phyloP scores from a whole-genome alignment of 352 stramenopile genomes.

The Globisporangium megalacanthum region DNA sequence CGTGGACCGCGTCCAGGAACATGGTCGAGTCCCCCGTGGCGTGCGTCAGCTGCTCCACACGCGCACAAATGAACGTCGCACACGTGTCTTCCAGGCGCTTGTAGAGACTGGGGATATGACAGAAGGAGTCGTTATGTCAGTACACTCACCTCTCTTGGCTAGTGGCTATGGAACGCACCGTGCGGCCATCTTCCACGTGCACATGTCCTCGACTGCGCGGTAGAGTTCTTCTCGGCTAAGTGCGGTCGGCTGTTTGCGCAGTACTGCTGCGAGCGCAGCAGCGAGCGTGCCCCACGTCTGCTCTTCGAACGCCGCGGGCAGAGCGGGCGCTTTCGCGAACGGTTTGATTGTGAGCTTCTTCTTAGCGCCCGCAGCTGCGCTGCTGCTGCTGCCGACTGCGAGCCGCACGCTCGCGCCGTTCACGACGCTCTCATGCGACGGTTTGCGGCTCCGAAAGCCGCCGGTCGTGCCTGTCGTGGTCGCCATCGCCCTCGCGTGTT shows the following conservation, averaged over 20 bases:
- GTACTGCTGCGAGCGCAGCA: constrained; percentile 54
- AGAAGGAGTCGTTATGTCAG: neutral
- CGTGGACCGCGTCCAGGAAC: constrained; percentile 76
- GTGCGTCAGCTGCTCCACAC: constrained; percentile 52
- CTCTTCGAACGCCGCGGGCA: constrained; percentile 71
- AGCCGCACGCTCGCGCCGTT: constrained; percentile 14
- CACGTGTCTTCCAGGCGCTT: constrained; percentile 66
- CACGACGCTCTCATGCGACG: constrained; percentile 10
- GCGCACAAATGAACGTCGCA: constrained; percentile 48
- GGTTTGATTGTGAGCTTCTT: constrained; percentile 88
- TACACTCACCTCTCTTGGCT: too few relatives aligned
- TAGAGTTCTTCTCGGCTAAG: constrained; percentile 83
- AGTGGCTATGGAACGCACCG: constrained; percentile 17
- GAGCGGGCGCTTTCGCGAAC: constrained; percentile 72
- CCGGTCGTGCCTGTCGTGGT: neutral
- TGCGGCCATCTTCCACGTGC: constrained; percentile 90
- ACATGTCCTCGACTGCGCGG: constrained; percentile 85
- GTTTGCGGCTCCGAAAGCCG: constrained; percentile 14
- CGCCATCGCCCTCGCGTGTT: neutral
- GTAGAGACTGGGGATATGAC: constrained; percentile 31
- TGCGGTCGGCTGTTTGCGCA: constrained; percentile 57
- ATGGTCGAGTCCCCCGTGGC: constrained; percentile 55
- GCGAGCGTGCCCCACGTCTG: constrained; percentile 74
- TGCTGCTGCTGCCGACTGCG: neutral
- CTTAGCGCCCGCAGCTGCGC: constrained; percentile 15